These are phyloP conservation scores for Lanzia echinophila DNA, from an alignment of 2,329 filamentous ascomycete species.

Conservation along the genomic window DNA sequence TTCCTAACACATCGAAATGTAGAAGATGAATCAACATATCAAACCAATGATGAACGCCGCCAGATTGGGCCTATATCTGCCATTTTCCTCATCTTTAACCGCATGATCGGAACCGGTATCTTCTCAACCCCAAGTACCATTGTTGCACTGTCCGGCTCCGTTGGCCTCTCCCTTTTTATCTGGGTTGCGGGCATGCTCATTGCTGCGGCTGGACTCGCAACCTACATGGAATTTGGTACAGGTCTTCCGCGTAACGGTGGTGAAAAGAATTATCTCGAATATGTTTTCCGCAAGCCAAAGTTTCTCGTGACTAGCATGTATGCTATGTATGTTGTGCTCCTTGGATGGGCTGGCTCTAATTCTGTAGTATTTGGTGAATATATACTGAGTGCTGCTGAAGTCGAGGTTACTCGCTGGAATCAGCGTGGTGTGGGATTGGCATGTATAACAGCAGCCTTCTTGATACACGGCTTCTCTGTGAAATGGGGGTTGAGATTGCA, in stretches of 20 bases:
- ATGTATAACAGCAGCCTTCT: slow-evolving; percentile 57
- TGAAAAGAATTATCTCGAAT: slow-evolving; percentile 63
- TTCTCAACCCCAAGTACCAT: slow-evolving; percentile 57
- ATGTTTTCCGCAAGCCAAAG: slow-evolving; percentile 52
- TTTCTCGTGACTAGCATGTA: slow-evolving; percentile 57
- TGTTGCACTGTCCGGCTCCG: slow-evolving; percentile 49
- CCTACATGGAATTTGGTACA: slow-evolving; percentile 61
- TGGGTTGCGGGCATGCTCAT: slow-evolving; percentile 59
- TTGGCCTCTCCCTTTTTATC: slow-evolving; percentile 56
- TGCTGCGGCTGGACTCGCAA: slow-evolving; percentile 53
- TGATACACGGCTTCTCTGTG: slow-evolving; percentile 57
- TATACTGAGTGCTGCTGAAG: slow-evolving; percentile 57
- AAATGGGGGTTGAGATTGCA: slow-evolving; percentile 63
- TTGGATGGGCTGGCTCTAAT: slow-evolving; percentile 61
- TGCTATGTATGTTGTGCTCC: slow-evolving; percentile 53
- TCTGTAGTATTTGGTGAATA: slow-evolving; percentile 66
- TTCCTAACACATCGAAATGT: not conserved
- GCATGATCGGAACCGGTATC: slow-evolving; percentile 61
- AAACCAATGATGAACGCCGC: slow-evolving; percentile 30
- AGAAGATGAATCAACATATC: slow-evolving; percentile 4
- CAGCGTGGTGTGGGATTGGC: slow-evolving; percentile 60
- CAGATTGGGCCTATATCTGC: slow-evolving; percentile 51
- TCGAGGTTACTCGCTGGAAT: slow-evolving; percentile 59
- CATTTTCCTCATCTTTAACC: slow-evolving; percentile 55
- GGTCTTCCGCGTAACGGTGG: slow-evolving; percentile 58